Base-by-base conservation (phyloP, 352 stramenopile species). In the Pythium rhizo-oryzae region DNA sequence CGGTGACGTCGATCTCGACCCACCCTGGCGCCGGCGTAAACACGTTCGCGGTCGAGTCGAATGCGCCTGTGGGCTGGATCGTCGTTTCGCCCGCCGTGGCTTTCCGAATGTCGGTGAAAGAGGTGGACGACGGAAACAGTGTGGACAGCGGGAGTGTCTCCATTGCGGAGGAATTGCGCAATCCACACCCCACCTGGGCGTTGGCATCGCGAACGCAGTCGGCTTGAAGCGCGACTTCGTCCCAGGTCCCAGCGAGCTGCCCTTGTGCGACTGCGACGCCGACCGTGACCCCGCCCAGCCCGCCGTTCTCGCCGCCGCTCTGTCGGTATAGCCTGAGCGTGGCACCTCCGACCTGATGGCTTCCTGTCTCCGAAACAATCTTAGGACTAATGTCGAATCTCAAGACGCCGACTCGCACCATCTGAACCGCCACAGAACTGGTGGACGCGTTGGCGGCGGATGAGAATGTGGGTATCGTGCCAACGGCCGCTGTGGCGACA, bases 1-100 rank as follows among this genome's bases (percentile, higher is more conserved):
- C 54, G 12, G 84, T 93, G 24, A 93, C 77, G 49, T 93, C 84
- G 49, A 93, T 80, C 28, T 89, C 78, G 25, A 93, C 33, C 84
- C 84, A 91, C 0, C 80, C 80, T 21, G 73, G 71, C 0, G 72
- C 71, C 16, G 64, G 47, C 6, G 75, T 52, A 49, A 84, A 87
- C 25, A 41, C n/a, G 60, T 91, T 89, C 3, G 59, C 70, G 5
- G 50, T 65, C 18, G 54, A 16, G 47, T 90, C 66, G 44, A 92
- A 82, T 12, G 57, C 6, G 11, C 63, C 69, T 37, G 72, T 58
- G 25, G 84, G 82, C 0, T 54, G 23, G 30, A 91, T 67, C 4
- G 67, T 43, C 2, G 43, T 69, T 66, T 81, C 69, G 28, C 79
- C 82, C 43, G 74, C 71, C 0, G 65, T 71, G 2, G 67, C 47